Evolutionary conservation across 2,329 filamentous ascomycete species (phyloP).

Genomic region (Lachnellula hyalina): DNA sequence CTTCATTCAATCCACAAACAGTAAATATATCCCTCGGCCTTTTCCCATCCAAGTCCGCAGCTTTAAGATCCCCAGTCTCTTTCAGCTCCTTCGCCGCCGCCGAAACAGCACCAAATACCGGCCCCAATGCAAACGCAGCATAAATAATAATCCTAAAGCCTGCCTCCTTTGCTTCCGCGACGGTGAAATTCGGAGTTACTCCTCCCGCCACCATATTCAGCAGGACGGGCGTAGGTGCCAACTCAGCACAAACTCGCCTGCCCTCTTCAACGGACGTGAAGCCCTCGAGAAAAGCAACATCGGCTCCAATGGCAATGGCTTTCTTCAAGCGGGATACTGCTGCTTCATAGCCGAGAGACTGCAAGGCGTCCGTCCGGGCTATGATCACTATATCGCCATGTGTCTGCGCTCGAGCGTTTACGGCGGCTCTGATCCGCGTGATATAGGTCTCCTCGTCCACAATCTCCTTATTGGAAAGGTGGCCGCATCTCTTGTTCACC

Average conservation of each 20-base stretch:
- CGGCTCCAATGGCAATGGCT: slow-evolving; percentile 50
- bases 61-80: not conserved
- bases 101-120: slow-evolving; percentile 1
- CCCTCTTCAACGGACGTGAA: slow-evolving; percentile 47
- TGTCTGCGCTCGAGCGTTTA: slow-evolving; percentile 41
- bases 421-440: slow-evolving; percentile 51
- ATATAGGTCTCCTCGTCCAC: slow-evolving; percentile 44
- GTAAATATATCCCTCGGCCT: too few species aligned
- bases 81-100: not conserved
- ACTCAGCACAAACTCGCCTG: slow-evolving; percentile 37
- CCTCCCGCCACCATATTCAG: slow-evolving; percentile 55
- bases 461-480: slow-evolving; percentile 56
- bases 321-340: slow-evolving; percentile 45
- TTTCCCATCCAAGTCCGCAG: too few species aligned
- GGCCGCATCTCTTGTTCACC: slow-evolving; percentile 59
- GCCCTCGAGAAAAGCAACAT: slow-evolving; percentile 57
- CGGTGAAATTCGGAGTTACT: slow-evolving; percentile 47
- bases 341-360: slow-evolving; percentile 51
- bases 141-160: slow-evolving; percentile 56
- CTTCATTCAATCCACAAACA: too few species aligned
- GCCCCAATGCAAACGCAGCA: slow-evolving; percentile 29
- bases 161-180: slow-evolving; percentile 46
- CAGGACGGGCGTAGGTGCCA: slow-evolving; percentile 42
- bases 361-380: slow-evolving; percentile 57
- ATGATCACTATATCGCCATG: slow-evolving; percentile 58